These are phyloP conservation scores for Acorus calamus DNA, from an alignment of 106 monocot genomes.

Conservation along the genomic window DNA sequence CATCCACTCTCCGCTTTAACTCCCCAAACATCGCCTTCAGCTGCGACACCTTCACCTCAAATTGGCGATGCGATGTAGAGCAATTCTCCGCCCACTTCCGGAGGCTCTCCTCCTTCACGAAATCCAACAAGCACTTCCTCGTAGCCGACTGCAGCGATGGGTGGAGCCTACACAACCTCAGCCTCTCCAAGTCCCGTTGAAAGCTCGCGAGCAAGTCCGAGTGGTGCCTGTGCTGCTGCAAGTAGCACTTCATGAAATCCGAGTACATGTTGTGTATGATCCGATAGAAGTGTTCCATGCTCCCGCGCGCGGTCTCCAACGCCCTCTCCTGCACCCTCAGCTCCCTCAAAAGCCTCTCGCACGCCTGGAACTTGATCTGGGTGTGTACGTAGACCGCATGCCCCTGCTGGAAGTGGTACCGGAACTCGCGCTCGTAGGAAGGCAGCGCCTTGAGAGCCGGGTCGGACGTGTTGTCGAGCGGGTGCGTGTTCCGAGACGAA, in stretches of 20 bases:
- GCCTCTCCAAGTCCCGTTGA: constrained; percentile 61
- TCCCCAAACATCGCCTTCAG: constrained; percentile 67
- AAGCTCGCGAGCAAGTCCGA: constrained; percentile 61
- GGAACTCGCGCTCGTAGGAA: constrained; percentile 73
- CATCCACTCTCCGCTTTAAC: constrained; percentile 52
- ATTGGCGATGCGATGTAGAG: constrained; percentile 58
- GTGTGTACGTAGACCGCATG: constrained; percentile 39
- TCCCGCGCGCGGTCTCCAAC: constrained; percentile 65
- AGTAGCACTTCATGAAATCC: constrained; percentile 58
- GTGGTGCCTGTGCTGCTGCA: constrained; percentile 59
- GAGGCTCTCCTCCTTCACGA: constrained; percentile 71
- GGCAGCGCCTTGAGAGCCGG: constrained; percentile 86
- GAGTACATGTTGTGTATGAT: constrained; percentile 48
- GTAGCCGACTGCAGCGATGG: constrained; percentile 48
- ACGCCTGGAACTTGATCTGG: constrained; percentile 51
- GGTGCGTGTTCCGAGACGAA: constrained; percentile 32
- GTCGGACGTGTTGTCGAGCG: constrained; percentile 59
- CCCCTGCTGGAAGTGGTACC: constrained; percentile 71
- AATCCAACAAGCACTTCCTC: constrained; percentile 72
- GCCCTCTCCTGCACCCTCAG: constrained; percentile 76
- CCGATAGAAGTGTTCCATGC: constrained; percentile 57
- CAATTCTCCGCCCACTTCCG: constrained; percentile 55
- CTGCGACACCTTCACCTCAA: constrained; percentile 82
- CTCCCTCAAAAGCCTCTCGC: constrained; percentile 71
- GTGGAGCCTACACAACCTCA: constrained; percentile 52